Conservation (phyloP, 768 basidiomycete species). For the Russula olivacea region DNA sequence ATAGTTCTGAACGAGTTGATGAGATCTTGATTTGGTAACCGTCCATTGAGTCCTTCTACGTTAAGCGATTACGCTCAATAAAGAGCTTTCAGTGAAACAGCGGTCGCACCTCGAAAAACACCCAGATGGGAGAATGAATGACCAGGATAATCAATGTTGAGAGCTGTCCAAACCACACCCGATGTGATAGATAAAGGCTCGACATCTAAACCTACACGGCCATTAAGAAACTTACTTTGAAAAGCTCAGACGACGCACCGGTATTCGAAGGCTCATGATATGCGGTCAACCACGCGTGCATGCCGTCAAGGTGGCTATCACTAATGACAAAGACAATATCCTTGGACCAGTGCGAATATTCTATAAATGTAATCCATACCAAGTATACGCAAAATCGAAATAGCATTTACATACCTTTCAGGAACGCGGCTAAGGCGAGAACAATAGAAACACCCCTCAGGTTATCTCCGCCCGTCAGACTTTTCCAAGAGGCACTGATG, state of each 20-base stretch:
- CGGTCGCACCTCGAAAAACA: slow-evolving; percentile 76
- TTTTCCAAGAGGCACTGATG: slow-evolving; percentile 86
- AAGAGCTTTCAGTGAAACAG: not conserved
- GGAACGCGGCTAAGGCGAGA: slow-evolving; percentile 73
- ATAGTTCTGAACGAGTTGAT: slow-evolving; percentile 77
- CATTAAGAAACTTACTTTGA: not conserved
- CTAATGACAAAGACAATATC: slow-evolving; percentile 87
- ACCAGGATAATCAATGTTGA: slow-evolving; percentile 92
- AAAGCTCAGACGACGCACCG: slow-evolving; percentile 42
- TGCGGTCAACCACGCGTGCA: slow-evolving; percentile 84
- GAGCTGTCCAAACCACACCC: slow-evolving; percentile 92
- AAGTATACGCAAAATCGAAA: not conserved
- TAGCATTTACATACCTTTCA: slow-evolving; percentile 55
- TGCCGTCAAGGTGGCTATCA: slow-evolving; percentile 84
- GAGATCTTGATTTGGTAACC: slow-evolving; percentile 93
- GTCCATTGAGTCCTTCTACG: slow-evolving; percentile 90
- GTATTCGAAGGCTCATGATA: slow-evolving; percentile 69
- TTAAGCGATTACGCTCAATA: not conserved
- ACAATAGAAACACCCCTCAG: slow-evolving; percentile 83
- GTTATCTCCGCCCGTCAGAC: slow-evolving; percentile 63
- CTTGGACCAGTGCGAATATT: slow-evolving; percentile 89
- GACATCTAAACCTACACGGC: slow-evolving; percentile 51
- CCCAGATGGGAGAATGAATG: slow-evolving; percentile 96
- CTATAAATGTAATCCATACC: slow-evolving; percentile 35
- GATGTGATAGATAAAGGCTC: slow-evolving; percentile 60